phyloP scores from a whole-genome alignment of 2,329 filamentous ascomycete genomes.

The Neopestalotiopsis clavispora region DNA sequence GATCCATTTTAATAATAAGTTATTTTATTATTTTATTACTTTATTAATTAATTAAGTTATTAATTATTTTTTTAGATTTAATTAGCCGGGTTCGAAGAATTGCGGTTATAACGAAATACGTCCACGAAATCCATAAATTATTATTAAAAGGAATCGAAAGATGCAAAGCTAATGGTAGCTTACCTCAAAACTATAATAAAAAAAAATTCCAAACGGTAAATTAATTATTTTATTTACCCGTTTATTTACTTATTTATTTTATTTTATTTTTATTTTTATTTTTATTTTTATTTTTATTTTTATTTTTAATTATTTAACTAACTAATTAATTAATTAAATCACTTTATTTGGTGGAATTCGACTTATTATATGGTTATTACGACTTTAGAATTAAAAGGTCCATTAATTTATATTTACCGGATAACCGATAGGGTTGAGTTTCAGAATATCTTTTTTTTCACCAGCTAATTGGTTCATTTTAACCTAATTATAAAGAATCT shows the following conservation, averaged over 20 bases:
- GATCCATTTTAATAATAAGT: not conserved
- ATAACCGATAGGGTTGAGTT: not conserved
- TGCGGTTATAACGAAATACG: not conserved
- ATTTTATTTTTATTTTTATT: not conserved
- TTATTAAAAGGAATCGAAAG: not conserved
- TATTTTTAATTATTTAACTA: not conserved
- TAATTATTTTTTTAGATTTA: not conserved
- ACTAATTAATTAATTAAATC: not conserved
- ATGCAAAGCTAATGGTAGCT: not conserved
- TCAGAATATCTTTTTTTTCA: not conserved
- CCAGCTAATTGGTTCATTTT: not conserved
- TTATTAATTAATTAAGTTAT: not conserved
- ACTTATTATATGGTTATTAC: not conserved
- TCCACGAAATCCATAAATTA: not conserved
- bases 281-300: conserved; percentile 9
- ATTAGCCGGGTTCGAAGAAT: conserved; percentile 12
- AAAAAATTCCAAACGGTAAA: not conserved
- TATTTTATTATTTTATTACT: not conserved
- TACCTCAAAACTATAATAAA: not conserved
- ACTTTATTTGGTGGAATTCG: not conserved
- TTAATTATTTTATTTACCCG: not conserved
- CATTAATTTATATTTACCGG: not conserved
- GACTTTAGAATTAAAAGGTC: not conserved
- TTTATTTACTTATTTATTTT: not conserved
- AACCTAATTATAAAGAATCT: not conserved